Percentiles rank a stretch among this genome's conserved stretches.
These are phyloP conservation scores for Venturia pyrina DNA, from an alignment of 2,329 filamentous ascomycete genomes.

Conservation along the genomic window DNA sequence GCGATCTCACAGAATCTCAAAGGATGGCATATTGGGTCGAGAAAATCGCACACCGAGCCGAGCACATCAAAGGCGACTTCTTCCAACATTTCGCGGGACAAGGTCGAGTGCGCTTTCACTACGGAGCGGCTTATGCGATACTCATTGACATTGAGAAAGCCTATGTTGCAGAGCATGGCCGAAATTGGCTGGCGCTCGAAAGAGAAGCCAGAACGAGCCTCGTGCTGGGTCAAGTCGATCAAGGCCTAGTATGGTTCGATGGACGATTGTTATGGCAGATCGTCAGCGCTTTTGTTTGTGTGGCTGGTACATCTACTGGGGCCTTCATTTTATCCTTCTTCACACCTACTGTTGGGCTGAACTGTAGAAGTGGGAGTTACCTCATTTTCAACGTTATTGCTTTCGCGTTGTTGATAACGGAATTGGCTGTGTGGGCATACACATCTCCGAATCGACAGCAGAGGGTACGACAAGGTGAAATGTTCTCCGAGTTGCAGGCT, in stretches of 20 bases:
- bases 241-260: constrained; percentile 11
- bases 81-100: constrained; percentile 11
- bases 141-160: constrained; percentile 12
- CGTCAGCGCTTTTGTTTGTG: neutral
- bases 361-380: constrained; percentile 8
- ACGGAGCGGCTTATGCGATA: constrained; percentile 11
- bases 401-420: constrained; percentile 2
- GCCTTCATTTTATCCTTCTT: constrained; percentile 11
- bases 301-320: constrained; percentile 5
- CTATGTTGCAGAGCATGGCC: constrained; percentile 8
- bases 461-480: neutral
- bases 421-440: constrained; percentile 3
- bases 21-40: constrained; percentile 11
- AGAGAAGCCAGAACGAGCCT: constrained; percentile 7
- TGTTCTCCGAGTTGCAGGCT: neutral
- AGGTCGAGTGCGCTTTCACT: constrained; percentile 9
- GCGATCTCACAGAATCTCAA: neutral
- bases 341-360: constrained; percentile 11
- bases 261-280: constrained; percentile 10
- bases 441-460: neutral
- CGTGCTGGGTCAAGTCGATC: constrained; percentile 7
- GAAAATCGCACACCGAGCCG: neutral
- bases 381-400: constrained; percentile 7
- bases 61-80: constrained; percentile 8
- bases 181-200: constrained; percentile 8